Evolutionary conservation across 2,329 filamentous ascomycete species (phyloP).

Genomic region (Neofusicoccum cordaticola): DNA sequence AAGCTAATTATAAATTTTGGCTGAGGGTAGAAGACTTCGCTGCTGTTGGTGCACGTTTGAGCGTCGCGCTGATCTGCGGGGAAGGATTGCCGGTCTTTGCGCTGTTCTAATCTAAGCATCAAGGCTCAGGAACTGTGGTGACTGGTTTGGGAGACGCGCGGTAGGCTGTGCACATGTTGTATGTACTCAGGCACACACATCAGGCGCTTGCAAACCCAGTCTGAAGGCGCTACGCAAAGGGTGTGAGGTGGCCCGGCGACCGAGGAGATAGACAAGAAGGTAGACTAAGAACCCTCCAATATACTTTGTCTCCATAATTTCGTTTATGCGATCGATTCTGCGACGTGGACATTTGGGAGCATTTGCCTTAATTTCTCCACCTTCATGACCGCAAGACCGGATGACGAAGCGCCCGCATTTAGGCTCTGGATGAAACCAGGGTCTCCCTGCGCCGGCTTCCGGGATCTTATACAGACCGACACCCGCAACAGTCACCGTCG

Average conservation of each 20-base stretch:
- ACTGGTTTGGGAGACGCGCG: too few relatives aligned
- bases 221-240: neutral
- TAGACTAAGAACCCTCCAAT: neutral
- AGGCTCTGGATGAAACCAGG: neutral
- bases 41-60: neutral
- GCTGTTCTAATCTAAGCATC: neutral
- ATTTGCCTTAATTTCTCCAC: conserved; percentile 2
- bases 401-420: neutral
- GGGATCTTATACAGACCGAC: neutral
- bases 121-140: neutral
- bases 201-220: neutral
- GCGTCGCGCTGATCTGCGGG: neutral
- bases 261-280: neutral
- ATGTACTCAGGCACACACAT: too few relatives aligned
- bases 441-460: neutral
- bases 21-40: neutral
- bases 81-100: neutral
- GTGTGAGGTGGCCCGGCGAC: neutral
- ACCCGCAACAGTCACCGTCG: neutral
- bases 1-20: too few relatives aligned
- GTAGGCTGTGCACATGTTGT: too few relatives aligned
- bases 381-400: neutral
- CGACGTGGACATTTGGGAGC: neutral
- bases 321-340: neutral
- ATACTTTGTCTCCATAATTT: neutral